Evolutionary conservation across 1,139 yeast species (phyloP).

Genomic region (Pichia sp.): DNA sequence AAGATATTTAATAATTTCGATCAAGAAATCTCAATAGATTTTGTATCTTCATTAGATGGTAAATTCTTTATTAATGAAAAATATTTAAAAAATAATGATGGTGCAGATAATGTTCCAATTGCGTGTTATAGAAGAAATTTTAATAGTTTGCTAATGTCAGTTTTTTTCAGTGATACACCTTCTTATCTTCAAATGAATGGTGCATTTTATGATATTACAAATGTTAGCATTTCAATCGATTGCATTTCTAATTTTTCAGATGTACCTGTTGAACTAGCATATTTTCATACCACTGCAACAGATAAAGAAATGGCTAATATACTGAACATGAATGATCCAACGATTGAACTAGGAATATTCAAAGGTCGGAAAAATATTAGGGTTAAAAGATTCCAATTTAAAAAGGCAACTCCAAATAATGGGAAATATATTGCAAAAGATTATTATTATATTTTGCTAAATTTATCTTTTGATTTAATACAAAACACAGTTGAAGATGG

Average conservation of each 20-base stretch:
- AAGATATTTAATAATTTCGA: neutral
- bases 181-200: neutral
- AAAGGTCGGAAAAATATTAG: conserved; percentile 6
- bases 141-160: conserved; percentile 14
- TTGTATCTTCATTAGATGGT: conserved; percentile 22
- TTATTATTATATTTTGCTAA: conserved; percentile 46
- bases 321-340: neutral
- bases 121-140: conserved; percentile 27
- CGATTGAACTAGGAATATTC: conserved; percentile 3
- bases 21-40: neutral
- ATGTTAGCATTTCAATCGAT: conserved; percentile 11
- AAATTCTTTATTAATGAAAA: conserved; percentile 20
- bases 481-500: conserved; percentile 12
- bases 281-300: neutral
- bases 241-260: conserved; percentile 20
- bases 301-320: neutral
- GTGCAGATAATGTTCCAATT: conserved; percentile 15
- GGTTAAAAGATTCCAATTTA: conserved; percentile 38
- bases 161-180: conserved; percentile 13
- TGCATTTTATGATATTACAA: conserved; percentile 6
- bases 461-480: conserved; percentile 31
- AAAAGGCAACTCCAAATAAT: conserved; percentile 60
- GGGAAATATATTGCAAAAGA: conserved; percentile 51
- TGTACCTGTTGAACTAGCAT: conserved; percentile 3
- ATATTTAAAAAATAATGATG: conserved; percentile 5